Base-by-base conservation (phyloP, 2,329 filamentous ascomycete species). In the Fusarium chuoi region DNA sequence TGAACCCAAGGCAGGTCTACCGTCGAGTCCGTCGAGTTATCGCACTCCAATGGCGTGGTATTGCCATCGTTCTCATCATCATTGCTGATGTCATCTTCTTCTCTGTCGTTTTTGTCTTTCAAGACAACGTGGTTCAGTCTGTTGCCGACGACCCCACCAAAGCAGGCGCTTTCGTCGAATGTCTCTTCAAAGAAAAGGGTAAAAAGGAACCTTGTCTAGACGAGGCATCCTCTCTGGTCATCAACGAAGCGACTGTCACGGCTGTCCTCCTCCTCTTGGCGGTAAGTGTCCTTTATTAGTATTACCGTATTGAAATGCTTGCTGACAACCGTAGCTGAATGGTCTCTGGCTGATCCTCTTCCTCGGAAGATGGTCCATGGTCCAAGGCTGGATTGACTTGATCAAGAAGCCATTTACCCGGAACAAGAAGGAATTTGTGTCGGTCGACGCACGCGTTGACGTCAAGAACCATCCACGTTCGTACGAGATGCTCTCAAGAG, bases 1-100 rank as follows among this genome's bases (percentile, higher is more conserved):
- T 95, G 80, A 94, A 93, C 14, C 94, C 95, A 17, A 90, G 93
- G 61, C 95, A 97, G 78, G 94, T 97, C 5, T 98, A 97, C 80
- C 91, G 93, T 72, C 91, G 96, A 77, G 90, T 99, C 42, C 91
- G 91, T 73, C 92, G 95, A 75, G 95, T 98, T 24, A 89, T 99
- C 42, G 91, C 93, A 80, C 89, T 98, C 8, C 96, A 99, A 82
- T 99, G 96, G 96, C 90, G 96, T 76, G 96, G 95, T 49, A 96
- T 98, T 68, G 90, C 91, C 48, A 94, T 98, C 69, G 95, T 98
- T 20, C 86, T 97, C 59, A 92, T 98, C 80, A 97, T 98, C 76
- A 89, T 98, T 65, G 89, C 90, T 68, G 95, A 98, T 80, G 94
- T 98, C 71, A 91, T 98, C 78, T 98, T 98, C 87, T 98, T 98